Percentiles rank a stretch among this genome's conserved stretches.
These are phyloP conservation scores for Claviceps digitariae DNA, from an alignment of 2,329 filamentous ascomycete genomes.

Conservation along the genomic window DNA sequence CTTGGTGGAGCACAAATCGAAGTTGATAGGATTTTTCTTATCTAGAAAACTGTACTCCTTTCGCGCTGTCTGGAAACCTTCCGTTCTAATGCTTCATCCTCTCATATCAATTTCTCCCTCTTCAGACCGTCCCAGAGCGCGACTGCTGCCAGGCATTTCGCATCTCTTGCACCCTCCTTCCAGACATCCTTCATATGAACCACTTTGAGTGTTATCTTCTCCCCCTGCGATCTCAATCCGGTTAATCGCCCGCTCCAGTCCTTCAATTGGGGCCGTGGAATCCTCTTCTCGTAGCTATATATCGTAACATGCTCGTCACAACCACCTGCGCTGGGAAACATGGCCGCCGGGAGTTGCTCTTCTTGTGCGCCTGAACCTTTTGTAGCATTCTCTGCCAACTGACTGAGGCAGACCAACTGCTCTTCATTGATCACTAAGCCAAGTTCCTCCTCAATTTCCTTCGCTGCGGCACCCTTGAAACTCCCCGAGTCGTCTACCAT, in stretches of 20 bases:
- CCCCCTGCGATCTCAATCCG: constrained; percentile 42
- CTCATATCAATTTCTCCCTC: constrained; percentile 28
- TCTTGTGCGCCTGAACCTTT: constrained; percentile 16
- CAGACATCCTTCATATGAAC: constrained; percentile 43
- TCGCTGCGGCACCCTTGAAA: constrained; percentile 44
- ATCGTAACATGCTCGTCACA: constrained; percentile 49
- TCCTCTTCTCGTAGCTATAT: constrained; percentile 40
- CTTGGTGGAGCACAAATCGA: not conserved
- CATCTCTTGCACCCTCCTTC: constrained; percentile 42
- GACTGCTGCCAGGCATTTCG: constrained; percentile 45
- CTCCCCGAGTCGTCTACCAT: constrained; percentile 41
- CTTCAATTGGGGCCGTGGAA: constrained; percentile 33
- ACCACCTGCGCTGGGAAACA: constrained; percentile 45
- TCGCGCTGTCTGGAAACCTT: too few relatives aligned
- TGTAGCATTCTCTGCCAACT: constrained; percentile 26
- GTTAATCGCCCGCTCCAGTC: constrained; percentile 46
- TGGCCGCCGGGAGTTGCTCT: constrained; percentile 26
- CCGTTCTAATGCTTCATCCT: not conserved
- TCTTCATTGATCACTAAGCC: constrained; percentile 36
- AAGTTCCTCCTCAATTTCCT: constrained; percentile 48
- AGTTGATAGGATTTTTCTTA: not conserved
- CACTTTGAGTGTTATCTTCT: constrained; percentile 48
- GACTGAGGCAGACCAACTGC: constrained; percentile 36
- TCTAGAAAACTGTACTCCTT: too few relatives aligned
- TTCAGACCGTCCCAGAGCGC: constrained; percentile 45